A percentile compares a stretch with the other conserved stretches of the same genome.
Evolutionary conservation across 2,329 filamentous ascomycete genomes (phyloP).

Genomic region (Apiospora pterosperma): DNA sequence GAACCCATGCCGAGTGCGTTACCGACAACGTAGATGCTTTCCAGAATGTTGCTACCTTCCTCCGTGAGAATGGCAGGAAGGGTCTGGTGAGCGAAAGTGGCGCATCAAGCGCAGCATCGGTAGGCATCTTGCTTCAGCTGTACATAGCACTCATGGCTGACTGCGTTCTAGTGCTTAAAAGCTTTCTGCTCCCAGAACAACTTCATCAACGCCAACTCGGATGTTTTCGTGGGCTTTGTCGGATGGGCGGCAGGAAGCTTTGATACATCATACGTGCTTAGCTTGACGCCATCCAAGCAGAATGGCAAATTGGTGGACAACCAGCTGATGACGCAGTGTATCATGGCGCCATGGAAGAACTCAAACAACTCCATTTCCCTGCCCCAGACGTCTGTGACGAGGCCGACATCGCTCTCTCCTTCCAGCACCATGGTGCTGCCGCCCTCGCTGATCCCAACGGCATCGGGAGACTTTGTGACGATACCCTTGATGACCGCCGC

Average conservation of each 20-base stretch:
- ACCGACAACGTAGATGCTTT: slow-evolving; percentile 51
- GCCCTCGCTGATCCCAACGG: neutral
- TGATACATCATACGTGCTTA: slow-evolving; percentile 36
- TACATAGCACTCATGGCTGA: neutral
- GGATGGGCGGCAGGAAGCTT: slow-evolving; percentile 45
- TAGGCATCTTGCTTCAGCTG: slow-evolving; percentile 18
- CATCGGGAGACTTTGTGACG: neutral
- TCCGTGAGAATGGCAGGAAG: slow-evolving; percentile 43
- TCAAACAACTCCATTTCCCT: slow-evolving; percentile 10
- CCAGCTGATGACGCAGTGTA: slow-evolving; percentile 39
- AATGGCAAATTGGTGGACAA: slow-evolving; percentile 32
- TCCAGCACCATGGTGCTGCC: neutral
- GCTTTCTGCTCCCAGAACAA: slow-evolving; percentile 44
- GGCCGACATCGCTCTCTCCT: neutral
- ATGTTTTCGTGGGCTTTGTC: slow-evolving; percentile 44
- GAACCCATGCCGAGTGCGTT: slow-evolving; percentile 48
- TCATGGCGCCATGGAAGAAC: slow-evolving; percentile 33
- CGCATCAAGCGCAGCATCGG: slow-evolving; percentile 38
- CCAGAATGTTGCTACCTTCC: slow-evolving; percentile 40
- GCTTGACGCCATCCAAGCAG: slow-evolving; percentile 36
- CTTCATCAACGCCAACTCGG: slow-evolving; percentile 42
- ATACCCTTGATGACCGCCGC: neutral
- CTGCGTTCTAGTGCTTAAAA: slow-evolving; percentile 32
- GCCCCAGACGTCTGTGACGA: neutral
- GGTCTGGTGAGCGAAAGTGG: slow-evolving; percentile 53